These are phyloP conservation scores for Exophiala bonariae DNA, from an alignment of 2,329 filamentous ascomycete genomes.

Conservation along the genomic window DNA sequence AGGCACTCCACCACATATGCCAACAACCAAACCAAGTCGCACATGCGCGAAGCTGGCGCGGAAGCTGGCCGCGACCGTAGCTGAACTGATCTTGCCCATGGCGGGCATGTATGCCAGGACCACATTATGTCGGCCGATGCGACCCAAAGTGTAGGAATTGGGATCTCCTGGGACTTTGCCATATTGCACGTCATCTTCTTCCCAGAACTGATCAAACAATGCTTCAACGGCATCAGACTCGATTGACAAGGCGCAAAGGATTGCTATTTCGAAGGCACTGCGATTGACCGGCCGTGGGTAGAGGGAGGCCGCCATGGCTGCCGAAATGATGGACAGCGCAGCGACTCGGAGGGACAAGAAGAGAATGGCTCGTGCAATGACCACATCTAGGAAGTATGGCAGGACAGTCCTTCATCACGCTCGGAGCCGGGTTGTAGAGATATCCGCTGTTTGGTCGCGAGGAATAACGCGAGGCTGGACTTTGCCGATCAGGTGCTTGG, in stretches of 20 bases:
- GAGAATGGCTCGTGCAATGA: no score
- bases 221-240: slow-evolving; percentile 30
- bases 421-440: no score
- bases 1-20: slow-evolving; percentile 43
- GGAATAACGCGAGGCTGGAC: no score
- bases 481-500: no score
- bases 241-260: slow-evolving; percentile 33
- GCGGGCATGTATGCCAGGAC: slow-evolving; percentile 22
- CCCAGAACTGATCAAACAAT: slow-evolving; percentile 30
- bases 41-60: slow-evolving; percentile 6
- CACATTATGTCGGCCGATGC: slow-evolving; percentile 24
- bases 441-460: no score
- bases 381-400: no score
- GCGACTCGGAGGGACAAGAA: no score
- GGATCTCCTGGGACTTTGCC: slow-evolving; percentile 18
- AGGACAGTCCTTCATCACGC: no score
- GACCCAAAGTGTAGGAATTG: slow-evolving; percentile 22
- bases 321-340: no score
- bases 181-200: slow-evolving; percentile 23
- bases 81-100: slow-evolving; percentile 24
- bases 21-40: slow-evolving; percentile 37
- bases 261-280: slow-evolving; percentile 30
- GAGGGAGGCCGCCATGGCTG: no score
- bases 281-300: neutral
- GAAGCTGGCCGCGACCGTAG: slow-evolving; percentile 16